These are phyloP conservation scores for Solanum pimpinellifolium DNA, from an alignment of 257 asterid species.

Conservation along the genomic window DNA sequence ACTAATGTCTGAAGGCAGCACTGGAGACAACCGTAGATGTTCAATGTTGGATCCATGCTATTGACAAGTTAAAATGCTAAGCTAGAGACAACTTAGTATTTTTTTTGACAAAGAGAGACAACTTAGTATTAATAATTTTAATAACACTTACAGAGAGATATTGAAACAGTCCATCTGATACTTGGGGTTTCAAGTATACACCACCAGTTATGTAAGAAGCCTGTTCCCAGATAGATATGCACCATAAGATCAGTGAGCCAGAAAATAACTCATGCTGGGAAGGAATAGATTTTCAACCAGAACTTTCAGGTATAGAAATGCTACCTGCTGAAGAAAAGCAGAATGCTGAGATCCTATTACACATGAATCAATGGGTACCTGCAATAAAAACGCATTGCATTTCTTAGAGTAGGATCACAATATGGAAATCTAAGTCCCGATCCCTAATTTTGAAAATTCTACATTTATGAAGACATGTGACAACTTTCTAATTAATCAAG, in stretches of 20 bases:
- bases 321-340: conserved; percentile 94
- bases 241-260: conserved; percentile 8
- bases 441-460: not conserved
- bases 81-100: not conserved
- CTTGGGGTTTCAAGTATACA: conserved; percentile 80
- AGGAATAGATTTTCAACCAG: not conserved
- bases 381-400: conserved; percentile 4
- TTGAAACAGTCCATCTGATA: conserved; percentile 70
- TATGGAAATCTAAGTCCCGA: not conserved
- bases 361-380: conserved; percentile 91
- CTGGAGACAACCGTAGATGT: not conserved
- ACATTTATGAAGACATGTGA: not conserved
- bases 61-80: not conserved
- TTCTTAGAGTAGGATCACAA: not conserved
- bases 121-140: not conserved
- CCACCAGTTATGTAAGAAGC: conserved; percentile 90
- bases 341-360: conserved; percentile 80
- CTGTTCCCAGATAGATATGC: conserved; percentile 23
- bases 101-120: not conserved
- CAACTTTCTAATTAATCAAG: not conserved
- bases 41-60: not conserved
- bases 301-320: conserved; percentile 1
- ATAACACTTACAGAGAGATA: conserved; percentile 52
- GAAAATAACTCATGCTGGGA: not conserved
- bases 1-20: not conserved